Evolutionary conservation across 208 protist species (phyloP).

Genomic region (Trypanosoma congolense): DNA sequence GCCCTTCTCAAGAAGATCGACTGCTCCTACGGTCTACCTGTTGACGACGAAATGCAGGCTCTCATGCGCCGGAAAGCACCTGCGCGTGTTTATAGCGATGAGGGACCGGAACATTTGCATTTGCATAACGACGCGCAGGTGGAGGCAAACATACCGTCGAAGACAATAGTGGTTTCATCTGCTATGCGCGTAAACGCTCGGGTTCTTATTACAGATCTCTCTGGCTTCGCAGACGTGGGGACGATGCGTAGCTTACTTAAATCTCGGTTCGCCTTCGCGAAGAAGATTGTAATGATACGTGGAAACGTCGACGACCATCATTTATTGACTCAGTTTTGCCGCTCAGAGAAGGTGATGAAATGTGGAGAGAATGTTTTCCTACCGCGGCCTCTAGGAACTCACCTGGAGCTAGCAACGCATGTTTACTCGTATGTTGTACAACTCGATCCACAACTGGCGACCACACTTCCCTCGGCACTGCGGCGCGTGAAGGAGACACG

Average conservation of each 20-base stretch:
- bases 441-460: slow-evolving; percentile 56
- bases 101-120: slow-evolving; percentile 48
- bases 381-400: slow-evolving; percentile 14
- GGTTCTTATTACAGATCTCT: slow-evolving; percentile 69
- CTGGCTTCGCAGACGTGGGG: slow-evolving; percentile 55
- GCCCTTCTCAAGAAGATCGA: slow-evolving; percentile 44
- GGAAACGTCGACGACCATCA: slow-evolving; percentile 47
- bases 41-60: slow-evolving; percentile 68
- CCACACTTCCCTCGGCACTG: slow-evolving; percentile 35
- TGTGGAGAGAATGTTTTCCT: slow-evolving; percentile 70
- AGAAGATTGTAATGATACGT: slow-evolving; percentile 75
- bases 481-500: slow-evolving; percentile 56
- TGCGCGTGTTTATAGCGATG: slow-evolving; percentile 44
- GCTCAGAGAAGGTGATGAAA: slow-evolving; percentile 68
- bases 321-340: slow-evolving; percentile 60
- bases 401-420: slow-evolving; percentile 73
- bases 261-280: slow-evolving; percentile 60
- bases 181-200: slow-evolving; percentile 35
- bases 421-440: slow-evolving; percentile 81
- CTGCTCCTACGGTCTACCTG: slow-evolving; percentile 72
- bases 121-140: slow-evolving; percentile 78
- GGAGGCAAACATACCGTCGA: slow-evolving; percentile 83
- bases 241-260: slow-evolving; percentile 60
- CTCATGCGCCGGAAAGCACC: slow-evolving; percentile 64
- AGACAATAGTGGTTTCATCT: slow-evolving; percentile 33